Conservation (phyloP, 306 rosid genomes). For the Carpinus fangiana region DNA sequence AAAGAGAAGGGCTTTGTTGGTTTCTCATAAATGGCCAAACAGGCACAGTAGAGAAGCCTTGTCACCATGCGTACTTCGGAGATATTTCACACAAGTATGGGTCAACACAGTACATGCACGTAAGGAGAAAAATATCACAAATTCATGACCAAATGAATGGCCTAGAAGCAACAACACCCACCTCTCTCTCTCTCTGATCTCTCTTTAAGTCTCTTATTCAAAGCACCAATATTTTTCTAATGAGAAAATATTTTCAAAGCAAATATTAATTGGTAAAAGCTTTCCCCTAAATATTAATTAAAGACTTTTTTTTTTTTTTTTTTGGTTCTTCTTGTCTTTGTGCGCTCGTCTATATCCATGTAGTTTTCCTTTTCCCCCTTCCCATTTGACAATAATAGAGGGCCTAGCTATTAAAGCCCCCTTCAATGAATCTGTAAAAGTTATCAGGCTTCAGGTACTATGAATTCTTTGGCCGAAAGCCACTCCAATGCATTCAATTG, state of each 20-base stretch:
- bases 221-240: not conserved
- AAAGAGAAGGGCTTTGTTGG: constrained; percentile 45
- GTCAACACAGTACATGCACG: constrained; percentile 37
- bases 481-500: constrained; percentile 57
- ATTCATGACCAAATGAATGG: constrained; percentile 47
- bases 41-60: constrained; percentile 37
- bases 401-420: constrained; percentile 58
- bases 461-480: constrained; percentile 58
- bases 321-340: not conserved
- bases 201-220: constrained; percentile 6
- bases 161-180: constrained; percentile 30
- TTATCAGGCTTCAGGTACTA: constrained; percentile 51
- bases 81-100: constrained; percentile 43
- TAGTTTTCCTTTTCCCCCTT: constrained; percentile 14
- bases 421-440: constrained; percentile 80
- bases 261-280: not conserved
- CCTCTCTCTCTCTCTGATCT: constrained; percentile 17
- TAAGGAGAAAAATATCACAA: constrained; percentile 12
- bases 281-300: not conserved
- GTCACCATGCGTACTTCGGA: constrained; percentile 44
- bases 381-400: constrained; percentile 43
- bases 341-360: not conserved
- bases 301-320: not conserved
- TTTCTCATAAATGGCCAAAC: constrained; percentile 63
- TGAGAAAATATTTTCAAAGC: not conserved